These are phyloP conservation scores for Actinomucor elegans DNA, from an alignment of 371 early-diverging fungal species.

Conservation along the genomic window DNA sequence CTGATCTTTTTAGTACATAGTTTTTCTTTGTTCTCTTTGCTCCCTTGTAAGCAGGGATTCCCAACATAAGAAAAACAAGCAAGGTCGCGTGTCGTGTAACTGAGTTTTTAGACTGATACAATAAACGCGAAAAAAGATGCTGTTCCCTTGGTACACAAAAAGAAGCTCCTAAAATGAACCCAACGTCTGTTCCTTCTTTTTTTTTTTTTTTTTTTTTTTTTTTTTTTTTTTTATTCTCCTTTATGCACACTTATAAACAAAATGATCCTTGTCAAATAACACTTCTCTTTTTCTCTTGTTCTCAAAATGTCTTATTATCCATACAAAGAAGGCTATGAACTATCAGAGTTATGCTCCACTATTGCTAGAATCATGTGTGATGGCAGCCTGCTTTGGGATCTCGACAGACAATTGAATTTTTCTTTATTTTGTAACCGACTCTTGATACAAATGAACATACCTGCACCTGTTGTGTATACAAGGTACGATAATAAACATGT, in stretches of 20 bases:
- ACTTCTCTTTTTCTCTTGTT: neutral
- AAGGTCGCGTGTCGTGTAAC: slow-evolving; percentile 20
- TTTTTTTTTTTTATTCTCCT: neutral
- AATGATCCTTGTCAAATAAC: neutral
- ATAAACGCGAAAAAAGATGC: too few species aligned
- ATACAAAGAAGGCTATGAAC: neutral
- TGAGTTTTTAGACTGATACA: too few species aligned
- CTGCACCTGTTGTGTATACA: slow-evolving; percentile 27
- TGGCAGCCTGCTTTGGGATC: slow-evolving; percentile 12
- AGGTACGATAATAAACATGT: slow-evolving; percentile 12
- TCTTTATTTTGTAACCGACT: slow-evolving; percentile 20
- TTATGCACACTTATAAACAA: neutral
- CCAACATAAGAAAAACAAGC: neutral
- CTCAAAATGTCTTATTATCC: neutral
- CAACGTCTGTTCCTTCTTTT: slow-evolving; percentile 7
- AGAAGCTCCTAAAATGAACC: slow-evolving; percentile 1
- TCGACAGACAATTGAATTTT: slow-evolving; percentile 18
- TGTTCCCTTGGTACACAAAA: neutral
- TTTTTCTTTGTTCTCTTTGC: too few species aligned
- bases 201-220: neutral
- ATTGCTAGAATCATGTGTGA: slow-evolving; percentile 7
- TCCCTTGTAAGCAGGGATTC: too few species aligned
- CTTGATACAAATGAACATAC: slow-evolving; percentile 11
- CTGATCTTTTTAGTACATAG: too few species aligned
- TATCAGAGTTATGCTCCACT: slow-evolving; percentile 18